These are phyloP conservation scores for Tylopilus rubrobrunneus DNA, from an alignment of 768 basidiomycete species.

Conservation along the genomic window DNA sequence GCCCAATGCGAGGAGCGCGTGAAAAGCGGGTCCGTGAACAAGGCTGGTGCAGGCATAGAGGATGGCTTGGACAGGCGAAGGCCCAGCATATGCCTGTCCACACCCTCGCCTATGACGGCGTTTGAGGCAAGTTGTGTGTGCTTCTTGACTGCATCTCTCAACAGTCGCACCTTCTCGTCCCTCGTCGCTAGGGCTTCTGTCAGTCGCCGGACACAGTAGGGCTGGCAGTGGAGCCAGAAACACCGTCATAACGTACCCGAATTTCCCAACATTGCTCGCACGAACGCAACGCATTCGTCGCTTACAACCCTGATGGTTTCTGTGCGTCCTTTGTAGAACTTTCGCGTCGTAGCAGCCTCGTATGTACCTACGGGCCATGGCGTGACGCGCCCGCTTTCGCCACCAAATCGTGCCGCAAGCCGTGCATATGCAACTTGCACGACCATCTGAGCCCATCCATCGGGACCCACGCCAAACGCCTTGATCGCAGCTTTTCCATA, in stretches of 20 bases:
- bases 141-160: slow-evolving; percentile 57
- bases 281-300: slow-evolving; percentile 73
- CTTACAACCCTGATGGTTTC: slow-evolving; percentile 90
- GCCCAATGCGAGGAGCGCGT: slow-evolving; percentile 77
- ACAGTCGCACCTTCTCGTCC: slow-evolving; percentile 48
- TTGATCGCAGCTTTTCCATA: slow-evolving; percentile 91
- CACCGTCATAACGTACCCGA: slow-evolving; percentile 21
- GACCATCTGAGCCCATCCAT: slow-evolving; percentile 92
- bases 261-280: slow-evolving; percentile 64
- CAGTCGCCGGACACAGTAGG: background rate
- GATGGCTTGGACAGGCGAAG: slow-evolving; percentile 63
- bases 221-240: background rate
- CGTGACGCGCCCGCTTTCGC: slow-evolving; percentile 18
- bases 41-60: slow-evolving; percentile 60
- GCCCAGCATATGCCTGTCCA: slow-evolving; percentile 87
- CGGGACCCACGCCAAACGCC: slow-evolving; percentile 83
- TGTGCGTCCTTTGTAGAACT: slow-evolving; percentile 85
- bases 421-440: slow-evolving; percentile 86
- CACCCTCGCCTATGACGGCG: slow-evolving; percentile 65
- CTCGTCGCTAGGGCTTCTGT: slow-evolving; percentile 15
- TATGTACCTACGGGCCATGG: slow-evolving; percentile 77
- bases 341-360: slow-evolving; percentile 89
- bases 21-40: slow-evolving; percentile 76
- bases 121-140: slow-evolving; percentile 65
- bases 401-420: slow-evolving; percentile 40